Base-by-base conservation (phyloP, 192 early-diverging fungal genomes). In the Phlyctochytrium bullatum region DNA sequence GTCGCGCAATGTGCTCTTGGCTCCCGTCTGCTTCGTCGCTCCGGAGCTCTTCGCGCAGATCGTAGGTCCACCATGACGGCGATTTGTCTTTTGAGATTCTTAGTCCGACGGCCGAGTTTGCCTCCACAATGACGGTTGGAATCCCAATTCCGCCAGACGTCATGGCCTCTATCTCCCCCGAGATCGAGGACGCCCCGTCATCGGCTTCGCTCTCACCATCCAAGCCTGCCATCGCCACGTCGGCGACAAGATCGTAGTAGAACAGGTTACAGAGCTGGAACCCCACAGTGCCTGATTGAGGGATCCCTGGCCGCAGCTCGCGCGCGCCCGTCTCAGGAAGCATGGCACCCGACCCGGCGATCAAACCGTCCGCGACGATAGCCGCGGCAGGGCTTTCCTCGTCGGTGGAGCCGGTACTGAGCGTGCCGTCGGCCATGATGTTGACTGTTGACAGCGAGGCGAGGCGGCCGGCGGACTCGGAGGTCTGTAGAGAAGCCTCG, bases 201-300 rank as follows among this genome's bases (percentile, higher is more conserved):
- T 50, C 40, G n/a, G 10, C 40, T 10, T 14, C 54, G 6, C 12
- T 6, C 27, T 14, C 14, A 25, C 25, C 54, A 10, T 57, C 54
- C 20, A 28, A 24, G 6, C 27, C 27, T 14, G 27, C 25, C 54
- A 57, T 57, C 6, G 16, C 20, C 4, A 57, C 14, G 54, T 57
- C 54, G 14, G 54, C 27, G 20, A 25, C 27, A 6, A 57, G 6
- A 28, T 57, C 54, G 27, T 20, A 57, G 27, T 24, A 57, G 20
- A 6, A 57, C 4, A 57, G 54, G 27, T 57, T 57, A 6, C 12
- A 57, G 10, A 10, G 27, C 54, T 57, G 54, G 54, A 57, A 57
- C 54, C 12, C 10, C 4, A 57, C 54, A 10, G 54, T 57, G 12
- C 54, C 54, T 6, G 20, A 20, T 25, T 24, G 27, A 57, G 27